These are phyloP conservation scores for Silene latifolia DNA, from an alignment of 148 eudicot species.

Conservation along the genomic window DNA sequence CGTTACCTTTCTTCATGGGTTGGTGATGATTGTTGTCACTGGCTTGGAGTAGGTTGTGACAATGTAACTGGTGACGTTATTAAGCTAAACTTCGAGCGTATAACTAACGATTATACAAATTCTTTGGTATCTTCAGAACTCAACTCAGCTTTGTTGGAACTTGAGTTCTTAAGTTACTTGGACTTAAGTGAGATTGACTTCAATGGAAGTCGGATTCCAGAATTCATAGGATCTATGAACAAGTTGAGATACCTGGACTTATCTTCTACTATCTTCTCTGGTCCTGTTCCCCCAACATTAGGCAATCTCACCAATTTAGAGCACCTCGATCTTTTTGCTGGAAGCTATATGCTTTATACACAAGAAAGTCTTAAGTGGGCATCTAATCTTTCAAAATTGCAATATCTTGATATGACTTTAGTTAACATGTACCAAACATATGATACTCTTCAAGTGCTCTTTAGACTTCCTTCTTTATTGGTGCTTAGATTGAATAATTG, in stretches of 20 bases:
- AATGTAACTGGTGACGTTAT: background rate
- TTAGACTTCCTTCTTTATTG: background rate
- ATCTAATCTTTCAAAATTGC: background rate
- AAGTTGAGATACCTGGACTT: background rate
- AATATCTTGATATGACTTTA: background rate
- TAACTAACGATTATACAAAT: background rate
- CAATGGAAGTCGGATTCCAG: background rate
- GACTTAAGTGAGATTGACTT: constrained; percentile 7
- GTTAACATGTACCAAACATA: background rate
- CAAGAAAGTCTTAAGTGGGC: background rate
- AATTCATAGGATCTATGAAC: constrained; percentile 7
- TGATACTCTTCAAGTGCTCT: background rate
- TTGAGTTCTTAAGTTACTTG: constrained; percentile 8
- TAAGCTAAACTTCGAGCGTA: background rate
- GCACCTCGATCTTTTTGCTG: background rate
- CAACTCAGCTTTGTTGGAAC: constrained; percentile 2
- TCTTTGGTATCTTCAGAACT: background rate
- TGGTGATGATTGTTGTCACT: constrained; percentile 19
- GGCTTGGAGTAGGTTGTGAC: constrained; percentile 27
- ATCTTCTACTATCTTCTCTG: background rate
- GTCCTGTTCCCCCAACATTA: background rate
- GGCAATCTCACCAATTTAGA: constrained; percentile 1
- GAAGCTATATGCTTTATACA: background rate
- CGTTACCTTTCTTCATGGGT: no score
- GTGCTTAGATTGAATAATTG: no score